Base-by-base conservation (phyloP, 176 grass and related monocot species). In the Eleusine indica region DNA sequence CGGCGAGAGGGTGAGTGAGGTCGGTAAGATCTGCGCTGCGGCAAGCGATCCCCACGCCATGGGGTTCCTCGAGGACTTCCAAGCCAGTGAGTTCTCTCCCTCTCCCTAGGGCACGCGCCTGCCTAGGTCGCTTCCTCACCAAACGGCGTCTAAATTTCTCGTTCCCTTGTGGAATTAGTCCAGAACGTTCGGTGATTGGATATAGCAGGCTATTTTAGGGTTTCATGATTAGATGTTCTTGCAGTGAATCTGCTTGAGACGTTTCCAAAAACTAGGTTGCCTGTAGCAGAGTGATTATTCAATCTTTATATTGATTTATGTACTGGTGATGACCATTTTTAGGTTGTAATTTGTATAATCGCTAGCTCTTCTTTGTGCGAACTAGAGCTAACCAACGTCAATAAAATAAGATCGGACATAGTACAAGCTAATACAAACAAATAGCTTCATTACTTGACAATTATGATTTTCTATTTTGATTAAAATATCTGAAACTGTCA, bases 21-120 rank as follows among this genome's bases (percentile, higher is more conserved):
- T 6, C 37, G 10, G 40, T n/a, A n/a, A 73, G 80, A 72, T 82
- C 79, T 28, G 72, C 1, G 51, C 1, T 1, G 15, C 30, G 18
- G 29, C 37, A 38, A 61, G 35, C n/a, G 32, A 22, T 57, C 78
- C 46, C 57, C 68, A 49, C 6, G 37, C 70, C 63, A 92, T 92
- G 90, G 90, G 86, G 61, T 92, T 92, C 86, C 83, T 92, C 75
- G 90, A 89, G 68, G 90, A 92, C 56, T 89, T 92, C 79, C 90
- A 92, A 75, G 90, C 90, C 70, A 92, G 90, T 92, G 76, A 88
- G 83, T 88, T 10, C 17, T 79, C 70, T 80, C 52, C 73, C 43
- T 17, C 48, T 43, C 56, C 21, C 67, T 79, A 83, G 80, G 88
- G 80, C 88, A 63, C 80, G 52, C 4, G 6, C 83, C 44, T 40